Evolutionary conservation across 1,139 yeast species (phyloP), one percentile per base, ranked within the genome.

Genomic region (Diutina sp.): DNA sequence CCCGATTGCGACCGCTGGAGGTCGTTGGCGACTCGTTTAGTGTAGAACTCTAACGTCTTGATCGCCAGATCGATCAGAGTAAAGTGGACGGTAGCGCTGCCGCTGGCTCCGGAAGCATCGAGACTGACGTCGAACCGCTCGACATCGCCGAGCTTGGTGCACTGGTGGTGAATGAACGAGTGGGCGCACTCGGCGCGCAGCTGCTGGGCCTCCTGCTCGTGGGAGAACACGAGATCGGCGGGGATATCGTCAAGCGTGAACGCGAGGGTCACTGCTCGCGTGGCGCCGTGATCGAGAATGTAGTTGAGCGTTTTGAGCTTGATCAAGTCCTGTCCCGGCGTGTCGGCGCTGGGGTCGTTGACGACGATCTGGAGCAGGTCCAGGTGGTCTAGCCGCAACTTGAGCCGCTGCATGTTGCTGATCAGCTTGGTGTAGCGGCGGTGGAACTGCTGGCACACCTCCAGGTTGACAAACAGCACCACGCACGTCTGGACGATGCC

Each of bases 281-380:
- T 74, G 28, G 80, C 80, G 56, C 68, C 66, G 56, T 65, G 67
- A 48, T 76, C 79, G 56, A 70, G 61, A 35, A 76, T 74, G 61
- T 74, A 76, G 59, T 74, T 75, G 57, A 74, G 66, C 8, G 79
- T 74, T 58, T 74, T 76, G 59, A 72, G 65, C 59, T 75, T 76
- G 58, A 76, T 70, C 57, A 62, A 72, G 59, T 75, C 79, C 59
- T 69, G 77, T 2, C 25, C 25, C 38, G 38, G 46, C 30, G 21
- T 28, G 2, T 51, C 47, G 21, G 32, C 18, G n/a, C 9, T 25
- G 54, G 74, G 77, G 58, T 71, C 70, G 50, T 74, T 64, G 9
- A 63, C 60, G 35, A 75, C 67, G 51, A 47, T 47, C 58, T 70
- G 69, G 60, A 76, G 66, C 57, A 66, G 61, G 35, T 65, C 60